Base-by-base conservation (phyloP, 371 early-diverging fungal species). In the Mucor irregularis region DNA sequence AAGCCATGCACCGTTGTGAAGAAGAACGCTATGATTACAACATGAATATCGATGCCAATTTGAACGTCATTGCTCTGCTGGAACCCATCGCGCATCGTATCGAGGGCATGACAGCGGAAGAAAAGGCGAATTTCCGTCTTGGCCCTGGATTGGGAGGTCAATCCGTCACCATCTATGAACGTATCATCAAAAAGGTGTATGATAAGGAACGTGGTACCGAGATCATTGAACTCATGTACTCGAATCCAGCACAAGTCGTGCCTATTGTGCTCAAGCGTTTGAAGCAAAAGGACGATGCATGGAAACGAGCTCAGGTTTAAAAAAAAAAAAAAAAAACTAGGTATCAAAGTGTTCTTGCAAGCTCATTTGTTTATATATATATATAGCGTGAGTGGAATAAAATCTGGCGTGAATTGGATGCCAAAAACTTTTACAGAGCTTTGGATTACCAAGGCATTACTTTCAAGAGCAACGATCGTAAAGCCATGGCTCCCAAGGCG, bases 1-100 rank as follows among this genome's bases (percentile, higher is more conserved):
- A 99, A 64, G 90, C 90, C 13, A 74, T 99, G 70, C 95, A 92
- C 80, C 86, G 92, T 42, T 90, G 93, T 73, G 99, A 99, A 74
- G 99, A 99, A 71, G 99, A 99, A 66, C 85, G 93, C 54, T 63
- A 69, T 39, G 99, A 99, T 62, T 91, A 95, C 70, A 99, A 99
- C 64, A 78, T 98, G 66, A 89, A 94, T 66, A 92, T 99, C 48
- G 94, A 97, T 62, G 89, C 97, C 49, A 92, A 95, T 43, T 66
- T 92, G 58, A 86, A 88, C 40, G 87, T 93, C 3, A 98, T 99
- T 64, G 82, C 85, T 4, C 68, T 91, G 17, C 72, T 99, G 46
- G 93, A 95, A 61, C 92, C 96, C n/a, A 87, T 97, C 42, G 86
- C 86, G 4, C 60, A 50, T 21, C 56, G 61, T 13, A 86, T 95